phyloP scores from a whole-genome alignment of 179 eudicot genomes.

The Kewa caespitosa region DNA sequence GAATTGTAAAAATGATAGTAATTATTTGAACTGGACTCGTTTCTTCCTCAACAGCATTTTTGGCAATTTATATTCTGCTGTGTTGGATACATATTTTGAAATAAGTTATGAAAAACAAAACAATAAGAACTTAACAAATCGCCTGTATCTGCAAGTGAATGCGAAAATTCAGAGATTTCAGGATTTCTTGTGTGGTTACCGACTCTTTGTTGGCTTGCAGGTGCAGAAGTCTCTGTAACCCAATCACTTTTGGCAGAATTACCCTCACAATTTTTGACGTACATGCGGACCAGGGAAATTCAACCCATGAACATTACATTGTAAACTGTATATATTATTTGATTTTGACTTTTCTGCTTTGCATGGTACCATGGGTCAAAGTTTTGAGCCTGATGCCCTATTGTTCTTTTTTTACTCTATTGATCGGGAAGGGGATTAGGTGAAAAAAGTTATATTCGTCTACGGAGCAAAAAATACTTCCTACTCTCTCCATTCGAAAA shows the following conservation, averaged over 20 bases:
- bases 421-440: background rate
- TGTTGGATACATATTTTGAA: too few species aligned
- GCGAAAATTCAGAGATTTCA: too few species aligned
- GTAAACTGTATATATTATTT: constrained; percentile 30
- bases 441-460: background rate
- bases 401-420: background rate
- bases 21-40: too few species aligned
- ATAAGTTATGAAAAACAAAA: too few species aligned
- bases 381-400: constrained; percentile 22
- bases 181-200: background rate
- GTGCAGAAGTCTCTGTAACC: constrained; percentile 75
- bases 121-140: too few species aligned
- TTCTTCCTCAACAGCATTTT: too few species aligned
- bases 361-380: constrained; percentile 24
- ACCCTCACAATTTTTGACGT: constrained; percentile 81
- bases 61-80: too few species aligned
- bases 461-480: background rate
- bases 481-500: background rate
- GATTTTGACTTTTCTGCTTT: constrained; percentile 16
- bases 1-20: too few species aligned
- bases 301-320: constrained; percentile 42
- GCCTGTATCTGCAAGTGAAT: too few species aligned
- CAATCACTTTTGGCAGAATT: constrained; percentile 88
- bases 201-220: constrained; percentile 42
- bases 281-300: constrained; percentile 76